Percentiles rank a stretch among this genome's conserved stretches.
phyloP scores from a whole-genome alignment of 208 protist genomes.

The Balamuthia mandrillaris region DNA sequence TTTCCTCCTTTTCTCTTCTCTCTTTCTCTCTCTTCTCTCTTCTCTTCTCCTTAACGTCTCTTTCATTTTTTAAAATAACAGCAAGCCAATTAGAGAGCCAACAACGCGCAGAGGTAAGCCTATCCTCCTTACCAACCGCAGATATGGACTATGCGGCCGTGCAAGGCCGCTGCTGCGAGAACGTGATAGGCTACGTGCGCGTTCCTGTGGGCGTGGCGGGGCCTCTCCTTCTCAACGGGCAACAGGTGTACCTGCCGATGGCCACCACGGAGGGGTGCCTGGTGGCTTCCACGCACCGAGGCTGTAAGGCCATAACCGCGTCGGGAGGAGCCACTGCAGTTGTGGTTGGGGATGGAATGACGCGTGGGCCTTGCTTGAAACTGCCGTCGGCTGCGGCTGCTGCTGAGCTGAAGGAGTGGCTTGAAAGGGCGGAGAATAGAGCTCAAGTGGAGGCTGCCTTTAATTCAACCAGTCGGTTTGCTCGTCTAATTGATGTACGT shows the following conservation, averaged over 20 bases:
- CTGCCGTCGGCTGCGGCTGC: constrained; percentile 77
- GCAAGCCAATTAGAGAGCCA: background rate
- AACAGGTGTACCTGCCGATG: constrained; percentile 87
- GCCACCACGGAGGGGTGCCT: constrained; percentile 97
- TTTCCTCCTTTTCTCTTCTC: background rate
- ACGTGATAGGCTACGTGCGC: constrained; percentile 92
- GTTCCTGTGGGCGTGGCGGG: constrained; percentile 91
- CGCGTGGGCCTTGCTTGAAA: constrained; percentile 87
- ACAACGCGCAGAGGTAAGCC: constrained; percentile 2
- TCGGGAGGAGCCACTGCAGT: constrained; percentile 79
- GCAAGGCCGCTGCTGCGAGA: constrained; percentile 90
- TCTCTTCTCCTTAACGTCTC: background rate
- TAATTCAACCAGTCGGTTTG: constrained; percentile 89
- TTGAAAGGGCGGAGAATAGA: constrained; percentile 81
- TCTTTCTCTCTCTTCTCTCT: background rate
- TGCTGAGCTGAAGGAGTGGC: constrained; percentile 81
- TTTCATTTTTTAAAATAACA: background rate
- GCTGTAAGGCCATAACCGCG: constrained; percentile 87
- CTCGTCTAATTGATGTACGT: constrained; percentile 68
- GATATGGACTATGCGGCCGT: constrained; percentile 84
- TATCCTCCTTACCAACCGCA: constrained; percentile 75
- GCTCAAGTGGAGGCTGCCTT: constrained; percentile 80
- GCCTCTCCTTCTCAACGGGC: constrained; percentile 87
- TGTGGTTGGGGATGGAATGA: constrained; percentile 92
- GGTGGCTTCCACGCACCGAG: constrained; percentile 91